Conservation (phyloP, 164 flowering plant species). For the Saururus chinensis region DNA sequence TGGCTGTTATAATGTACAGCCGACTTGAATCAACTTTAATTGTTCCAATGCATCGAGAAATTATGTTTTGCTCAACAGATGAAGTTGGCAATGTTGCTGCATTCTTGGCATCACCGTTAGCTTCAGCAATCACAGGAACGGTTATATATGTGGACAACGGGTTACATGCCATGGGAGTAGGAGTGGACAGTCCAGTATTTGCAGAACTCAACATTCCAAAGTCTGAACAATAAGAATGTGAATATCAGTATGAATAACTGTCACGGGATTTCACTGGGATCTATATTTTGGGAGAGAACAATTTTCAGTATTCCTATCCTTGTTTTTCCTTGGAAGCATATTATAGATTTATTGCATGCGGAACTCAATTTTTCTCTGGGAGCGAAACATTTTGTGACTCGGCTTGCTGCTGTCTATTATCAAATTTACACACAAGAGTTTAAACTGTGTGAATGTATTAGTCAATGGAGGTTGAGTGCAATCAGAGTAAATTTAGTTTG, state of each 20-base stretch:
- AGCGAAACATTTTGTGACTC: too few species aligned
- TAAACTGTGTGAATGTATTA: too few species aligned
- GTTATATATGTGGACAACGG: conserved; percentile 86
- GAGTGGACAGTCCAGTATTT: conserved; percentile 78
- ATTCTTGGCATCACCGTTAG: conserved; percentile 88
- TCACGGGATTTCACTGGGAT: not conserved
- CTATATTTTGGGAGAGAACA: not conserved
- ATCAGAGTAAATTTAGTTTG: too few species aligned
- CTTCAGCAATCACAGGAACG: conserved; percentile 90
- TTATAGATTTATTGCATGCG: too few species aligned
- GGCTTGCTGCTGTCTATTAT: too few species aligned
- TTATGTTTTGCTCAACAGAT: conserved; percentile 31
- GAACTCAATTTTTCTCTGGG: too few species aligned
- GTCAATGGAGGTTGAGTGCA: too few species aligned
- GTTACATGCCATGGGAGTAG: conserved; percentile 85
- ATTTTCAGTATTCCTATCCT: not conserved
- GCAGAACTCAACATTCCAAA: conserved; percentile 59
- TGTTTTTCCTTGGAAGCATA: too few species aligned
- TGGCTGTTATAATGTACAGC: not conserved
- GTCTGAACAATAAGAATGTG: not conserved
- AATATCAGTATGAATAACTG: not conserved
- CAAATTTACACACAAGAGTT: too few species aligned
- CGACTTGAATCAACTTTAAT: not conserved
- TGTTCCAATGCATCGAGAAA: not conserved
- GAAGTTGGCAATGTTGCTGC: conserved; percentile 88